Base-by-base conservation (phyloP, 2,329 filamentous ascomycete species). In the Scleromitrula shiraiana region DNA sequence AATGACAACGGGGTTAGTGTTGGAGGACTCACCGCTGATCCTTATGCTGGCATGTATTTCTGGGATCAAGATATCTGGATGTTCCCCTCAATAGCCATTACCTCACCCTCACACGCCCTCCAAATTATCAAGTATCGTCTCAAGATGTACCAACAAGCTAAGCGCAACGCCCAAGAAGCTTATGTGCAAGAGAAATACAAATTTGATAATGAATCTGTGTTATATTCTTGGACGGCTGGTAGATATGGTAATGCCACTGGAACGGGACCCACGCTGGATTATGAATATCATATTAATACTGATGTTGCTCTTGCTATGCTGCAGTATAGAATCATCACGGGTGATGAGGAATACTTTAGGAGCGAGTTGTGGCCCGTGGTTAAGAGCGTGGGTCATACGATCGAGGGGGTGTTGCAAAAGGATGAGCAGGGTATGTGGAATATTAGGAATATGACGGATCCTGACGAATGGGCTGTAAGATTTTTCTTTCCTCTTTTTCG, bases 371-470 rank as follows among this genome's bases (percentile, higher is more conserved):
- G 46, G 50, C 51, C 55, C 14, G 33, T 51, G 7, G 33, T 57
- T 3, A 27, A 54, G 33, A 52, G 43, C n/a, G 39, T 52, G 15
- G 40, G 33, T 5, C 30, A 53, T 22, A 50, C 35, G n/a, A 36
- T 53, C 27, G 47, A 46, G 4, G 42, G 44, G 3, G n/a, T 44
- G n/a, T 30, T 51, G 9, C 24, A 38, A 12, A 41, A 48, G 17
- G 49, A 51, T 23, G 45, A 26, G 3, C 17, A 48, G 26, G 41
- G 44, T 22, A 46, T 30, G 29, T 68, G 75, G 46, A 64, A 33
- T 24, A 47, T 63, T 74, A 24, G 73, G 66, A 83, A 86, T 52
- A 80, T 83, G 63, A 87, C 83, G 0, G 83, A 87, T 63, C 83
- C 83, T 7, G 56, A 58, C 27, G 56, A 55, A 15, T 57, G 53